Percentiles rank a stretch among this genome's conserved stretches.
Conservation (phyloP, 306 rosid species). For the Malus fusca region DNA sequence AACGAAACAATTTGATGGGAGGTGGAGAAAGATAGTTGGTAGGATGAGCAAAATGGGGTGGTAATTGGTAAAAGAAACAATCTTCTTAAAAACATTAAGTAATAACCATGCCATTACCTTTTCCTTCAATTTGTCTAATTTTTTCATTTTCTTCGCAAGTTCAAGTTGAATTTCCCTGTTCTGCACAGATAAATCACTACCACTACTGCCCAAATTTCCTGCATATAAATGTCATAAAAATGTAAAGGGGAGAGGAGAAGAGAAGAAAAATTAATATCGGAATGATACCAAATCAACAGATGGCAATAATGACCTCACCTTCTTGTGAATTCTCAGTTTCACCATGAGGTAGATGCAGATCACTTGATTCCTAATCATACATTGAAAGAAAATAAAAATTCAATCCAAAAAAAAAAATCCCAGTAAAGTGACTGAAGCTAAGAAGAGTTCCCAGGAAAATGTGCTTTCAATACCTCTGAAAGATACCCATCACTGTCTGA, state of each 20-base stretch:
- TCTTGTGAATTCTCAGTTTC: slow-evolving; percentile 31
- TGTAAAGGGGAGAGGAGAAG: not conserved
- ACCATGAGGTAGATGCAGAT: slow-evolving; percentile 19
- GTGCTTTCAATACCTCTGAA: slow-evolving; percentile 60
- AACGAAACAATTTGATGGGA: not conserved
- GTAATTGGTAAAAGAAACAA: not conserved
- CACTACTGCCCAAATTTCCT: slow-evolving; percentile 35
- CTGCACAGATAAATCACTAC: slow-evolving; percentile 37
- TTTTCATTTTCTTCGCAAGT: slow-evolving; percentile 47
- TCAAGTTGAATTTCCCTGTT: slow-evolving; percentile 47
- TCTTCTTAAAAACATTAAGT: not conserved
- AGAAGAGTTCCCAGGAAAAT: slow-evolving; percentile 3
- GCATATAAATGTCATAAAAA: slow-evolving; percentile 21
- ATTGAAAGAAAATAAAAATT: slow-evolving; percentile 4
- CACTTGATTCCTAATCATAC: slow-evolving; percentile 46
- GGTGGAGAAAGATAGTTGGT: not conserved
- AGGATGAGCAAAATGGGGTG: not conserved
- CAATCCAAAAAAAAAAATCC: not conserved
- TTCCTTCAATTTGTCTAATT: slow-evolving; percentile 53
- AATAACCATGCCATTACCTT: slow-evolving; percentile 43
- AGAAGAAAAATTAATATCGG: not conserved
- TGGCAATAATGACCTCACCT: slow-evolving; percentile 32
- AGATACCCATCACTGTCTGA: slow-evolving; percentile 82
- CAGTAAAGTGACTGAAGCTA: slow-evolving; percentile 5
- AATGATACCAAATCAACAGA: not conserved